phyloP scores from a whole-genome alignment of 257 asterid species.

The Jasminum sambac region DNA sequence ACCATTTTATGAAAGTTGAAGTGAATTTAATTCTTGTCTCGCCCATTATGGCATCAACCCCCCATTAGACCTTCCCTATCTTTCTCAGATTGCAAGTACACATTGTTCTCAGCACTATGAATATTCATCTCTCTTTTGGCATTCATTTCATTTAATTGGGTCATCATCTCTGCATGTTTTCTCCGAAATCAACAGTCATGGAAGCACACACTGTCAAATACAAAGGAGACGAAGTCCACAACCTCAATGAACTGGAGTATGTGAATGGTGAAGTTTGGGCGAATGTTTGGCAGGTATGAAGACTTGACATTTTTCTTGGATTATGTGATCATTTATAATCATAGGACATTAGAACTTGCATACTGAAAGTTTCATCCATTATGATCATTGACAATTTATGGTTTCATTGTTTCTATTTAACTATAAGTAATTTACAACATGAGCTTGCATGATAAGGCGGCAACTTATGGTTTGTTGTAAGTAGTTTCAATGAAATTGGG shows the following conservation, averaged over 20 bases:
- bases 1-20: conserved; percentile 22
- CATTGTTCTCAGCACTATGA: neutral
- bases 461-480: neutral
- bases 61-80: neutral
- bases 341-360: neutral
- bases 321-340: neutral
- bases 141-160: neutral
- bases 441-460: neutral
- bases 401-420: no score
- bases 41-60: neutral
- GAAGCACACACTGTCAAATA: conserved; percentile 58
- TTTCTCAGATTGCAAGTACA: neutral
- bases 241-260: conserved; percentile 87
- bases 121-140: neutral
- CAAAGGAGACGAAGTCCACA: conserved; percentile 69
- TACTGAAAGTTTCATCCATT: neutral
- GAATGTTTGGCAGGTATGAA: conserved; percentile 72
- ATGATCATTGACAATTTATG: neutral
- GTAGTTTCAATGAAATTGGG: neutral
- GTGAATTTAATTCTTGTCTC: neutral
- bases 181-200: conserved; percentile 45
- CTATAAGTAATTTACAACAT: neutral
- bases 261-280: conserved; percentile 96
- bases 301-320: neutral
- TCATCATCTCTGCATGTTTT: conserved; percentile 10